phyloP scores from a whole-genome alignment of 305 asterid genomes.

The Ilex paraguariensis region DNA sequence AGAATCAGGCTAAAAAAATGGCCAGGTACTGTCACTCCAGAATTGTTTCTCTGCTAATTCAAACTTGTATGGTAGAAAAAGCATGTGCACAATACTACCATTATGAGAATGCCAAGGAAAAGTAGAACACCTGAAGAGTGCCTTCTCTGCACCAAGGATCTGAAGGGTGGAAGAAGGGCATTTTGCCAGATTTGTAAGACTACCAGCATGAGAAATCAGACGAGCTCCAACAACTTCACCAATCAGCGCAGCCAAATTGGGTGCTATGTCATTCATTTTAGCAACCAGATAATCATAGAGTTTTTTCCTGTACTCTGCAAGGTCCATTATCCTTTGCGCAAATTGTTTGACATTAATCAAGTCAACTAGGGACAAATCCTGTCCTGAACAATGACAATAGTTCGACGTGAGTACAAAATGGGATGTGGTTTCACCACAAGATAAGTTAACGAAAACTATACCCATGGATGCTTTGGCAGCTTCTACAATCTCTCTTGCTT shows the following conservation, averaged over 20 bases:
- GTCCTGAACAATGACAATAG: conserved; percentile 42
- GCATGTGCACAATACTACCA: too few species aligned
- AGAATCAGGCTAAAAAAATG: neutral
- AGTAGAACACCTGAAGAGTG: conserved; percentile 65
- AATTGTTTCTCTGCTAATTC: neutral
- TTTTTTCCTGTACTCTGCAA: conserved; percentile 85
- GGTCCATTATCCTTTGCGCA: conserved; percentile 93
- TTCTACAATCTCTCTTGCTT: conserved; percentile 85
- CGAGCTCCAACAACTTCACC: conserved; percentile 99
- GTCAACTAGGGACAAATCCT: conserved; percentile 83
- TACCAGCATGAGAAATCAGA: conserved; percentile 94
- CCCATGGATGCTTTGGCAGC: conserved; percentile 99
- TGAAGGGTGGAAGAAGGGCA: conserved; percentile 97
- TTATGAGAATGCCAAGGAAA: neutral
- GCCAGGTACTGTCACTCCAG: neutral
- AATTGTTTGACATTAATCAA: conserved; percentile 84
- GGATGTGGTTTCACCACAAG: too few species aligned
- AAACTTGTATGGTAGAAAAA: neutral
- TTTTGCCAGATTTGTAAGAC: conserved; percentile 90
- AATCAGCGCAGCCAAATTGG: conserved; percentile 87
- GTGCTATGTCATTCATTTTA: conserved; percentile 92
- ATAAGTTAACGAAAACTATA: conserved; percentile 14
- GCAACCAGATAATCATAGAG: conserved; percentile 84
- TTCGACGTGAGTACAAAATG: neutral
- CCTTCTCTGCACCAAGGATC: conserved; percentile 98